phyloP scores from a whole-genome alignment of 1,284 basidiomycete species.

The Bondarzewia mesenterica region DNA sequence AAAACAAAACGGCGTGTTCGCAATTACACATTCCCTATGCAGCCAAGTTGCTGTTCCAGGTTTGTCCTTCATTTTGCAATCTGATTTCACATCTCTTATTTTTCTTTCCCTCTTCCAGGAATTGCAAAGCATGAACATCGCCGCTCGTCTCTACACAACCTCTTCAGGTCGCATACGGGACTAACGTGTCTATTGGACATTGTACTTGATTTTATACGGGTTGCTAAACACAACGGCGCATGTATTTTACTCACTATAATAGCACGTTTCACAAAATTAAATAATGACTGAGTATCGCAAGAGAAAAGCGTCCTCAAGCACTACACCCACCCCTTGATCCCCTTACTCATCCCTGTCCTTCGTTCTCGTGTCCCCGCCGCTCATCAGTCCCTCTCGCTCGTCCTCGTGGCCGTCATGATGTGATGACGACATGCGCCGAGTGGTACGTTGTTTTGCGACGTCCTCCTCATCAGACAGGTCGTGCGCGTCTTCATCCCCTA shows the following conservation, averaged over 20 bases:
- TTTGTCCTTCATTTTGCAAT: constrained; percentile 24
- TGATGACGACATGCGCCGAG: constrained; percentile 31
- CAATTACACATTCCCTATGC: constrained; percentile 90
- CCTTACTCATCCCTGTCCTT: constrained; percentile 22
- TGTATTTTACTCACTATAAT: constrained; percentile 46
- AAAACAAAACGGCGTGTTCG: constrained; percentile 91
- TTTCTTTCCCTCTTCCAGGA: constrained; percentile 39
- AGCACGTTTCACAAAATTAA: constrained; percentile 12
- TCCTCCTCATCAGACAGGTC: constrained; percentile 52
- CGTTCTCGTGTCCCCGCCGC: constrained; percentile 12
- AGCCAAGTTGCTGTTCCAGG: constrained; percentile 89
- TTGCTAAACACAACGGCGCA: constrained; percentile 11
- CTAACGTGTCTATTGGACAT: constrained; percentile 21
- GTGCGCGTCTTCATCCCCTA: constrained; percentile 74
- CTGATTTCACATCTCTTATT: neutral
- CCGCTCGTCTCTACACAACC: constrained; percentile 74
- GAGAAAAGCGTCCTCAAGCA: too few species aligned
- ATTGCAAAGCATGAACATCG: constrained; percentile 89
- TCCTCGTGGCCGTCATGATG: constrained; percentile 32
- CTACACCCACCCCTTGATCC: too few species aligned
- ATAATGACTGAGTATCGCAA: too few species aligned
- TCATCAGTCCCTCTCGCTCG: constrained; percentile 62
- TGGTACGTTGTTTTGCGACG: constrained; percentile 34
- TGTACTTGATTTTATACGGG: constrained; percentile 9
- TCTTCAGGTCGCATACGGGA: constrained; percentile 79